Base-by-base conservation (phyloP, 305 asterid species). In the Plantago rigida region DNA sequence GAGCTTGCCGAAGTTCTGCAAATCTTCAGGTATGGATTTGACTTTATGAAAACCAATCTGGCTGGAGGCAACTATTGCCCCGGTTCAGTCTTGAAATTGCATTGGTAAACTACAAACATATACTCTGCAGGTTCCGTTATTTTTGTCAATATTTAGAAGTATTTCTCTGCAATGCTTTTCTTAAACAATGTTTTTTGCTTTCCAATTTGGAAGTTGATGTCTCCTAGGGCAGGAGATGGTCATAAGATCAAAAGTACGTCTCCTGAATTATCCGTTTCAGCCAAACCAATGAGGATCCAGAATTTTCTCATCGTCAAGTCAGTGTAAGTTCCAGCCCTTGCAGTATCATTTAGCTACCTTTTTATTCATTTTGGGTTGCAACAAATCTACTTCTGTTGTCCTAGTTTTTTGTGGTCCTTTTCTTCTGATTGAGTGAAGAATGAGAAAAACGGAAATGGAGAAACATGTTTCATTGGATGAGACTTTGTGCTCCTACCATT, bases 171-270 rank as follows among this genome's bases (percentile, higher is more conserved):
- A 31, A 51, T 34, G 50, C 12, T 34, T 56, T 56, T 42, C 15
- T 9, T 26, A 44, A 19, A 48, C 9, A 17, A 22, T 22, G 0
- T 5, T 47, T 13, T 42, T 39, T 31, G 2, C 45, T 57, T 56
- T 59, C 57, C 56, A 42, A 29, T 51, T 57, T 55, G 59, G 69
- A 19, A 54, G 47, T 15, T 70, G 28, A 39, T 41, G 24, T 63
- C 55, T 56, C 63, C 42, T 50, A 29, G 19, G 15, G 56, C 60
- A 50, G 56, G 45, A 36, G 48, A 29, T 19, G 9, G 34, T 47
- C 56, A 62, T 13, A 55, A 66, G 47, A 65, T 58, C 61, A 51
- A 49, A 63, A 54, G 47, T 47, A 47, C 2, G 3, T 58, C 13
- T 55, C 68, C 2, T 52, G 57, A 31, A 31, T 0, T 31, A 31